Evolutionary conservation across 208 protist genomes (phyloP), one percentile per base, ranked within the genome.

Genomic region (Kentomonas sorsogonicus): DNA sequence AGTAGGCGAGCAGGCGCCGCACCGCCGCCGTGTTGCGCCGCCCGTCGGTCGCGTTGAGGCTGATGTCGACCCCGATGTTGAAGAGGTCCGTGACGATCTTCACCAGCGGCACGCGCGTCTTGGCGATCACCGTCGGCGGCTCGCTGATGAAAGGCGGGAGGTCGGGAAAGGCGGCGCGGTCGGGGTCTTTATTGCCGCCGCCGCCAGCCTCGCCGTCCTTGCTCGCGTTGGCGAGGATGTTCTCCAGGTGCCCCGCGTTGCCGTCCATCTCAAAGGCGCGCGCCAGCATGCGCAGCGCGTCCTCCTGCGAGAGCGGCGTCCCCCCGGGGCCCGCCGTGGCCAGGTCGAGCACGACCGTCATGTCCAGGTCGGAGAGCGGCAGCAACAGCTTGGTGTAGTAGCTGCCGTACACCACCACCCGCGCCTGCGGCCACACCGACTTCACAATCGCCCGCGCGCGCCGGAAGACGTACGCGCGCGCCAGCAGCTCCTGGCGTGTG

Each of bases 101-200:
- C 38, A 97, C 76, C 27, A 97, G 77, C 25, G 94, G 94, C 18
- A 97, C 92, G 59, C 95, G 92, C 45, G 94, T 93, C 54, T 93
- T 93, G 16, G 93, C 69, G 43, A 97, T 96, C 20, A 97, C 63
- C 66, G 95, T 80, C 25, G 87, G 81, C 45, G n/a, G n/a, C n/a
- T n/a, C n/a, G n/a, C n/a, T n/a, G n/a, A n/a, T n/a, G n/a, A n/a
- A n/a, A n/a, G n/a, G n/a, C n/a, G n/a, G n/a, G n/a, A n/a, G n/a
- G n/a, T n/a, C n/a, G n/a, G n/a, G n/a, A n/a, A n/a, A n/a, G n/a
- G n/a, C n/a, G n/a, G n/a, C n/a, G n/a, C n/a, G n/a, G n/a, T n/a
- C n/a, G n/a, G n/a, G n/a, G n/a, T n/a, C n/a, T n/a, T n/a, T n/a
- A n/a, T n/a, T n/a, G n/a, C n/a, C n/a, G n/a, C n/a, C n/a, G n/a